These are phyloP conservation scores for Hygrophoropsis aurantiaca DNA, from an alignment of 768 basidiomycete species.

Conservation along the genomic window DNA sequence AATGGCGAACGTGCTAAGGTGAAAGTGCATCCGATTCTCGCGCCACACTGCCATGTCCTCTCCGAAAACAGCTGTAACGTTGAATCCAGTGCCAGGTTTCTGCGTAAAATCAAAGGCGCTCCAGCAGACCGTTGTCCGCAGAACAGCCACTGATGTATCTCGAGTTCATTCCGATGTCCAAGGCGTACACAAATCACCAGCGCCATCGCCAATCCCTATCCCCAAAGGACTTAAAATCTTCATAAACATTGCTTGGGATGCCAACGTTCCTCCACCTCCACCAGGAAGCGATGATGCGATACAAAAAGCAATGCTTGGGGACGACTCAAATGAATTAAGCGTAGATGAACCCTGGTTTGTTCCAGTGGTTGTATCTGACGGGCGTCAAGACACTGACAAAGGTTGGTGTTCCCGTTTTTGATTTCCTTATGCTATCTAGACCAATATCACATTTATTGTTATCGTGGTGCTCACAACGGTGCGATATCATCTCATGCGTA, in stretches of 20 bases:
- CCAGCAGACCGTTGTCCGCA: constrained; percentile 33
- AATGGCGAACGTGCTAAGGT: too few relatives aligned
- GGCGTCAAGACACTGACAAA: constrained; percentile 66
- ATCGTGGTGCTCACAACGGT: background rate
- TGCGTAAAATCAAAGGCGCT: constrained; percentile 62
- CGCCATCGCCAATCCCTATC: constrained; percentile 36
- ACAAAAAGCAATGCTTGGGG: constrained; percentile 55
- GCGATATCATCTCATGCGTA: constrained; percentile 1
- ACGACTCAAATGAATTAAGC: constrained; percentile 39
- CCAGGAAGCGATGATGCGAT: constrained; percentile 57
- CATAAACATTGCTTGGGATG: constrained; percentile 72
- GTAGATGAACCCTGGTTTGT: constrained; percentile 56
- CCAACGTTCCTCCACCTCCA: constrained; percentile 67
- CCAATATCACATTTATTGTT: background rate
- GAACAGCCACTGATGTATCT: constrained; percentile 9
- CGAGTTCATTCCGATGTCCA: background rate
- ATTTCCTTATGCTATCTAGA: constrained; percentile 2
- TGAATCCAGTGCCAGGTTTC: constrained; percentile 67
- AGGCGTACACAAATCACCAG: constrained; percentile 11
- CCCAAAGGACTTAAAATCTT: constrained; percentile 63
- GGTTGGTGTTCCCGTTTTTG: constrained; percentile 38
- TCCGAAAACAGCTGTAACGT: constrained; percentile 27
- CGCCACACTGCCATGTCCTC: constrained; percentile 4
- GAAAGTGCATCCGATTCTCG: background rate
- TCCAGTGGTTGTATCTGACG: constrained; percentile 71